Evolutionary conservation across 2,329 filamentous ascomycete species (phyloP).

Genomic region (Penicillium brasilianum): DNA sequence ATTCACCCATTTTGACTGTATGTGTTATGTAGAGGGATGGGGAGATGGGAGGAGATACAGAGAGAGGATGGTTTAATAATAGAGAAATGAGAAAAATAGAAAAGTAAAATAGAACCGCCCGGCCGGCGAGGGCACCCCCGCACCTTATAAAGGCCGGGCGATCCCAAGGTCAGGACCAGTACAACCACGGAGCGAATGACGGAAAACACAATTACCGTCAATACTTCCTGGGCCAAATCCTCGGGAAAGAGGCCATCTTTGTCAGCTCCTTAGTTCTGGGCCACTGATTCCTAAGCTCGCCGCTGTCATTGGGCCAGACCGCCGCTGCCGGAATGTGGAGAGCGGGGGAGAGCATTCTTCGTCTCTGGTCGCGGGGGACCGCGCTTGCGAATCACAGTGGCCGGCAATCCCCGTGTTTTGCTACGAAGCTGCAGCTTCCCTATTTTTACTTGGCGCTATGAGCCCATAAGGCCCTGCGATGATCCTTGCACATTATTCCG

Average conservation of each 20-base stretch:
- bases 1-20: slow-evolving; percentile 33
- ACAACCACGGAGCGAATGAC: slow-evolving; percentile 15
- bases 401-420: slow-evolving; percentile 8
- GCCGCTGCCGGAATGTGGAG: slow-evolving; percentile 14
- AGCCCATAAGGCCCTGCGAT: background rate
- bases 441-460: too few species aligned
- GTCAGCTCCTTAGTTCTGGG: slow-evolving; percentile 17
- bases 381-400: slow-evolving; percentile 6
- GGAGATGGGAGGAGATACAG: background rate
- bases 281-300: slow-evolving; percentile 20
- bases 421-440: too few species aligned
- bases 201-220: slow-evolving; percentile 18
- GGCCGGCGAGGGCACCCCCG: slow-evolving; percentile 17
- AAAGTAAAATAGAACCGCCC: background rate
- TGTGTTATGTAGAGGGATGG: background rate
- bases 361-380: background rate
- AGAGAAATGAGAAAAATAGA: slow-evolving; percentile 4
- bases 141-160: slow-evolving; percentile 18
- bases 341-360: background rate
- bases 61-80: background rate
- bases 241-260: slow-evolving; percentile 13
- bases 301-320: slow-evolving; percentile 12
- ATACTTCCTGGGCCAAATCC: background rate
- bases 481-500: background rate
- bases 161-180: background rate